Conservation (phyloP, 495 filamentous ascomycete genomes). For the Cenococcum geophilum region DNA sequence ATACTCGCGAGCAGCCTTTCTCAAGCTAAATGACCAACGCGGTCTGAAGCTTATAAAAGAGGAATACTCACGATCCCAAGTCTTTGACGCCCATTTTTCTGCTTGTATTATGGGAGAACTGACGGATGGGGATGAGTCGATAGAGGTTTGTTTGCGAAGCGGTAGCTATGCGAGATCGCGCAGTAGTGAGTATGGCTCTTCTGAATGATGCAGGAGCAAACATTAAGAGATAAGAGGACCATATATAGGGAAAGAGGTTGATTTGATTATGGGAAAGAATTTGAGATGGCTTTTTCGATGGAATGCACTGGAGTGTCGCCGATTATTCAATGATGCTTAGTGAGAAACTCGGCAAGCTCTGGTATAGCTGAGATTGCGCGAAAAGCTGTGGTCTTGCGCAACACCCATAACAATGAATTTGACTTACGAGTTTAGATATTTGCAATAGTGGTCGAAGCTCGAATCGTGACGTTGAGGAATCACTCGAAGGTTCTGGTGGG, state of each 20-base stretch:
- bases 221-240: constrained; percentile 20
- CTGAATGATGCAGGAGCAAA: constrained; percentile 20
- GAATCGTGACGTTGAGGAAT: not conserved
- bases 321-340: constrained; percentile 10
- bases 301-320: not conserved
- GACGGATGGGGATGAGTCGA: constrained; percentile 20
- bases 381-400: not conserved
- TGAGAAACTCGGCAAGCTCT: constrained; percentile 17
- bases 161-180: constrained; percentile 28
- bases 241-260: constrained; percentile 15
- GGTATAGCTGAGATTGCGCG: not conserved
- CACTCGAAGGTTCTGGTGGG: too few relatives aligned
- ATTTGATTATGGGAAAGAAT: not conserved
- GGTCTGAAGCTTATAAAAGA: not conserved
- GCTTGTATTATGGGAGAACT: constrained; percentile 44
- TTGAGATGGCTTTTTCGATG: constrained; percentile 14
- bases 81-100: constrained; percentile 45
- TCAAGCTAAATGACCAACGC: not conserved
- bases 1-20: not conserved
- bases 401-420: not conserved
- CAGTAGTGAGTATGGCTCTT: constrained; percentile 35
- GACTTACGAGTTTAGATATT: not conserved
- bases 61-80: constrained; percentile 41
- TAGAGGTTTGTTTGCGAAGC: constrained; percentile 35
- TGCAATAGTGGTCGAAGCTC: not conserved